Base-by-base conservation (phyloP, 768 basidiomycete genomes). In the Russula olivacea region DNA sequence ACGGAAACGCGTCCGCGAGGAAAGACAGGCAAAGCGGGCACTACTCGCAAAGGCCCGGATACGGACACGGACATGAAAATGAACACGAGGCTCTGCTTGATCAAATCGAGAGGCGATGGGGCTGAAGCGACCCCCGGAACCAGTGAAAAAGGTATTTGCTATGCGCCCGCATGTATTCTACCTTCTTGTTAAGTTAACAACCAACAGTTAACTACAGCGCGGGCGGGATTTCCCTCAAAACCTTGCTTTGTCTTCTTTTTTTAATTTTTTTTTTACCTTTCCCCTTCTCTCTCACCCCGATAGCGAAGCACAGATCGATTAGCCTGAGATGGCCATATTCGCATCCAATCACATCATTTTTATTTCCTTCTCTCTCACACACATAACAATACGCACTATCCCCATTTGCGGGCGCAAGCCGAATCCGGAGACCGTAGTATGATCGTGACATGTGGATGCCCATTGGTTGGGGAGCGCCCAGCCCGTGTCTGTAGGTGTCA, bases 1-100 rank as follows among this genome's bases (percentile, higher is more conserved):
- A 69, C 88, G 82, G 76, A 91, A 90, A 72, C 75, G 74, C 66
- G 69, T 71, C 50, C 73, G 77, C 71, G 75, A 76, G 59, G 73
- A 79, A 62, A 76, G 77, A 64, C 68, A 72, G 52, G 74, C 76
- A 15, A 75, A 71, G 64, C 71, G 78, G 58, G 74, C 72, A 64
- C 72, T 74, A 36, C 77, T 74, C 64, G 58, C 67, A 32, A 71
- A 63, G 63, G 72, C 73, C 34, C 70, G 69, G 65, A 66, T 52
- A 40, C 38, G 6, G 38, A 40, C 14, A 40, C 38, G 38, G 38
- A 40, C 14, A 17, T 40, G 38, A 40, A 40, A 2, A 17, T 17
- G 38, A 40, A 40, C 38, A 40, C 58, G 43, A 45, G 41, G 41
- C 55, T 47, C 30, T 47, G n/a, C 40, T 12, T 45, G 58, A 65